Percentiles rank a stretch among this genome's conserved stretches.
phyloP scores from a whole-genome alignment of 1,284 basidiomycete genomes.

The Cystobasidiaceae sp. region DNA sequence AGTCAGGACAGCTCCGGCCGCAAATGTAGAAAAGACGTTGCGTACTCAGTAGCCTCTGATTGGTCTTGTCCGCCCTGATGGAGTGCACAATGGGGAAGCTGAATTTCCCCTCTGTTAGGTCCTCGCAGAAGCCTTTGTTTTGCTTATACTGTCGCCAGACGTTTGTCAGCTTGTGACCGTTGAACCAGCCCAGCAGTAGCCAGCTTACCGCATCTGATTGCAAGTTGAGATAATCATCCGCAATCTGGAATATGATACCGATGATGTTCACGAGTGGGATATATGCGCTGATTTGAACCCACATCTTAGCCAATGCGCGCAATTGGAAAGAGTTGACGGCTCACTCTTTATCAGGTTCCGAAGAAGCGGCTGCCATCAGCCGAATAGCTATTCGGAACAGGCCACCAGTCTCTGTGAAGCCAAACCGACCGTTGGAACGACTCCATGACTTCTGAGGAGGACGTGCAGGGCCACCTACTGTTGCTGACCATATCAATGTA shows the following conservation, averaged over 20 bases:
- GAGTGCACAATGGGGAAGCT: slow-evolving; percentile 90
- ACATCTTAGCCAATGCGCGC: not conserved
- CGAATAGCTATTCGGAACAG: slow-evolving; percentile 88
- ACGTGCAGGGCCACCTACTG: slow-evolving; percentile 64
- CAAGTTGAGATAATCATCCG: slow-evolving; percentile 96
- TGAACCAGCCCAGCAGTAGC: no score
- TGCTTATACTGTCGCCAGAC: slow-evolving; percentile 81
- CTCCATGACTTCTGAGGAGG: no score
- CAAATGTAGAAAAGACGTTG: not conserved
- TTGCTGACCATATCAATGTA: slow-evolving; percentile 96
- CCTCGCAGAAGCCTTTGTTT: slow-evolving; percentile 93
- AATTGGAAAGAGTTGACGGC: slow-evolving; percentile 51
- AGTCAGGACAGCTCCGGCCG: no score
- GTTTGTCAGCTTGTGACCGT: no score
- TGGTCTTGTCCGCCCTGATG: slow-evolving; percentile 66
- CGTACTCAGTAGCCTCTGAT: slow-evolving; percentile 72
- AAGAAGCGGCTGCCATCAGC: slow-evolving; percentile 84
- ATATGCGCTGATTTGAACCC: slow-evolving; percentile 62
- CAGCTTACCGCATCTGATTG: slow-evolving; percentile 71
- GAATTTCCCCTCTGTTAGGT: slow-evolving; percentile 93
- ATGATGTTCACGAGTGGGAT: slow-evolving; percentile 90
- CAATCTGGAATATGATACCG: slow-evolving; percentile 90
- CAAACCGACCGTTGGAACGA: no score
- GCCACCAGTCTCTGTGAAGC: slow-evolving; percentile 78
- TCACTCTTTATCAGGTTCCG: slow-evolving; percentile 51